Evolutionary conservation across 1,284 basidiomycete genomes (phyloP), one percentile per base, ranked within the genome.

Genomic region (Mycena citricolor): DNA sequence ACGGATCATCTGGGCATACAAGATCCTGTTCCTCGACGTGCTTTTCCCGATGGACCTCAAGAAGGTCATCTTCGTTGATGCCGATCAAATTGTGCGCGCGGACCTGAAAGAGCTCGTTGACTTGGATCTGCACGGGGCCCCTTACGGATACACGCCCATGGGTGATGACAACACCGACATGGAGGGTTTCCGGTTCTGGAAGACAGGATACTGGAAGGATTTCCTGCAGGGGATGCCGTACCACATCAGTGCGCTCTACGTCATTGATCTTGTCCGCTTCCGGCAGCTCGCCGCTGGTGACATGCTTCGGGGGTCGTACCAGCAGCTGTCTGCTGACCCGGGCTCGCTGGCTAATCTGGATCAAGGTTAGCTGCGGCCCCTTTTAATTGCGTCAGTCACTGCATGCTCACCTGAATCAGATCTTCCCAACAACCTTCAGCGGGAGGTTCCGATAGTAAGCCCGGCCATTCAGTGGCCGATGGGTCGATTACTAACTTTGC

Each of bases 101-200:
- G 95, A 99, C 64, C 67, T 99, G 57, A 83, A 94, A 62, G 92
- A 97, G 61, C 74, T 99, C 8, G 86, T 97, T 8, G 88, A 97
- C 55, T 65, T 97, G 37, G 90, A 99, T 61, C 70, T 99, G 10
- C 78, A 92, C 31, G 94, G 94, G 0, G 88, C 89, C 1, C 92
- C 94, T 0, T 97, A 97, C 57, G 94, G 86, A 0, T 98, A 97
- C 59, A 90, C 94, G 0, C 95, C 95, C 0, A 99, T 99, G 95
- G 95, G 95, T 4, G 85, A 97, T 58, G 93, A 97, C 60, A 87
- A 94, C 49, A 65, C 73, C 21, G 97, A 97, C 41, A 95, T 98
- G 88, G 95, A 98, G 63, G 93, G 93, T 0, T 98, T 94, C 74
- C 76, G 95, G 16, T 98, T 99, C 73, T 99, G 95, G 95, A 97